These are phyloP conservation scores for Ganoderma leucocontextum DNA, from an alignment of 1,284 basidiomycete species.

Conservation along the genomic window DNA sequence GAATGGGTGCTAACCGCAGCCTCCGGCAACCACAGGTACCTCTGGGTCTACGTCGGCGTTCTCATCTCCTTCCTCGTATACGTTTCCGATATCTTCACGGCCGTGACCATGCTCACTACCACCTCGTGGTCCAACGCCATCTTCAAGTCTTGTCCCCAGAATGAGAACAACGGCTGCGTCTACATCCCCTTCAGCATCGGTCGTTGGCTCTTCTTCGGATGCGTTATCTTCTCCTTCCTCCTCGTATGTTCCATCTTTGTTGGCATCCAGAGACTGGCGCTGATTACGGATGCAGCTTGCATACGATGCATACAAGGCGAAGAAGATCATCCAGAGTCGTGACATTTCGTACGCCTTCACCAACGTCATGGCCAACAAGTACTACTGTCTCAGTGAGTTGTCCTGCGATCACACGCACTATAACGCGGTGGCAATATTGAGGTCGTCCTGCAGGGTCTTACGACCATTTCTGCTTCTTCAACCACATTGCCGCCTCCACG, in stretches of 20 bases:
- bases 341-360: slow-evolving; percentile 98
- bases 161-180: slow-evolving; percentile 71
- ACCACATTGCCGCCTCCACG: slow-evolving; percentile 94
- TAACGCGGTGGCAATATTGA: slow-evolving; percentile 4
- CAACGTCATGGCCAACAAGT: slow-evolving; percentile 96
- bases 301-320: slow-evolving; percentile 92
- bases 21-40: slow-evolving; percentile 66
- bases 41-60: slow-evolving; percentile 91
- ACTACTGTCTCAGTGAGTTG: slow-evolving; percentile 89
- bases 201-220: slow-evolving; percentile 97
- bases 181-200: slow-evolving; percentile 90
- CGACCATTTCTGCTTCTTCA: slow-evolving; percentile 98
- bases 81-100: slow-evolving; percentile 97
- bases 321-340: slow-evolving; percentile 91
- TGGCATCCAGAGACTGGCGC: slow-evolving; percentile 44
- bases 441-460: slow-evolving; percentile 74
- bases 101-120: slow-evolving; percentile 95
- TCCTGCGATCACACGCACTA: slow-evolving; percentile 9
- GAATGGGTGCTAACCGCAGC: neutral
- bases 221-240: slow-evolving; percentile 97
- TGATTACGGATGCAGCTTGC: slow-evolving; percentile 52
- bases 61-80: slow-evolving; percentile 97
- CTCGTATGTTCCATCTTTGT: slow-evolving; percentile 62
- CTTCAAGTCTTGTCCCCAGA: slow-evolving; percentile 72
- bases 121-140: slow-evolving; percentile 91